Conservation (phyloP, 208 protist species). For the Borovskyia barvae region DNA sequence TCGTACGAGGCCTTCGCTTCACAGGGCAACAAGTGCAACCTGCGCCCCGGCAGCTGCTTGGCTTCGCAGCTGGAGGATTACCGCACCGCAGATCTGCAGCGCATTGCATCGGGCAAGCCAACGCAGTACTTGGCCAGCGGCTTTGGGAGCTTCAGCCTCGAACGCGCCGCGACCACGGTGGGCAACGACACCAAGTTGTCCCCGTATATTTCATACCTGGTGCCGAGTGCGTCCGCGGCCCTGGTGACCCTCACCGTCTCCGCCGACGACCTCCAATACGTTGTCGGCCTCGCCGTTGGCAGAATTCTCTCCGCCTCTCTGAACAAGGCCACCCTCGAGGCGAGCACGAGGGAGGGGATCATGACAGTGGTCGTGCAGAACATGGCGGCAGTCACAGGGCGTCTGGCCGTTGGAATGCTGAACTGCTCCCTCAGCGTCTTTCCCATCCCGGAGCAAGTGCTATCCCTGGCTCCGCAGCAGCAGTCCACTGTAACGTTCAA, state of each 20-base stretch:
- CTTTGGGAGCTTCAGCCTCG: constrained; percentile 48
- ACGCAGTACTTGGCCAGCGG: constrained; percentile 63
- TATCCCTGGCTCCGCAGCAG: constrained; percentile 37
- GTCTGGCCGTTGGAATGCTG: constrained; percentile 45
- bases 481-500: constrained; percentile 31
- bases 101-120: constrained; percentile 34
- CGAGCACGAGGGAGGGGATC: constrained; percentile 48
- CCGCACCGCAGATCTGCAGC: constrained; percentile 42
- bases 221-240: constrained; percentile 33
- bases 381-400: constrained; percentile 47
- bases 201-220: constrained; percentile 61
- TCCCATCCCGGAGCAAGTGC: constrained; percentile 53
- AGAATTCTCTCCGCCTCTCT: constrained; percentile 45
- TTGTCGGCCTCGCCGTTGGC: constrained; percentile 60
- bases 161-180: constrained; percentile 3
- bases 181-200: constrained; percentile 3
- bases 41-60: constrained; percentile 69
- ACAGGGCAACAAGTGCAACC: constrained; percentile 67
- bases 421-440: constrained; percentile 48
- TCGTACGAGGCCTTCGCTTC: constrained; percentile 84
- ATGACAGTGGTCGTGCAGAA: constrained; percentile 60
- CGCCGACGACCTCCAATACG: constrained; percentile 78
- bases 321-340: constrained; percentile 27
- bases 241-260: constrained; percentile 70
- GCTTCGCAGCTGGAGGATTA: constrained; percentile 80